These are phyloP conservation scores for Colletotrichum truncatum DNA, from an alignment of 2,329 filamentous ascomycete species.

Conservation along the genomic window DNA sequence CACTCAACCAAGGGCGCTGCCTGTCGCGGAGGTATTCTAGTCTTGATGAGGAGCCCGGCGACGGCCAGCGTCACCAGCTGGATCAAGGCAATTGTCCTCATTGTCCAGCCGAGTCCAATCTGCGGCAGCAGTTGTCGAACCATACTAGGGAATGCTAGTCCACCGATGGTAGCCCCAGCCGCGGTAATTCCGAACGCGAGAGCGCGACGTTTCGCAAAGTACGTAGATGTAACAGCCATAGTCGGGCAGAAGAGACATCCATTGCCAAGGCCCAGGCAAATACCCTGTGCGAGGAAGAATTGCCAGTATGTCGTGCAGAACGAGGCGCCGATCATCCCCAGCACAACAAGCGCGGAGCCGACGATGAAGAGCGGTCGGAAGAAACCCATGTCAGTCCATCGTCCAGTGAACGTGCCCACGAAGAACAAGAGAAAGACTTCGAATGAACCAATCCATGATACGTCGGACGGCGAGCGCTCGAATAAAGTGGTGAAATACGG, in stretches of 20 bases:
- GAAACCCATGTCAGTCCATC: constrained; percentile 62
- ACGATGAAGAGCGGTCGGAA: constrained; percentile 52
- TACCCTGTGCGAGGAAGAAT: constrained; percentile 62
- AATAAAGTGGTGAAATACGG: constrained; percentile 57
- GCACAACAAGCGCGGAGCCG: constrained; percentile 51
- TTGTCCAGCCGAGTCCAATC: constrained; percentile 68
- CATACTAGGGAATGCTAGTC: constrained; percentile 62
- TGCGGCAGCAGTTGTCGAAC: constrained; percentile 64
- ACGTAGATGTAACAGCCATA: constrained; percentile 72
- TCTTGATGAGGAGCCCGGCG: constrained; percentile 47
- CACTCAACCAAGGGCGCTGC: constrained; percentile 52
- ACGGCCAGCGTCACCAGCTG: constrained; percentile 52
- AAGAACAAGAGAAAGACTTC: constrained; percentile 65
- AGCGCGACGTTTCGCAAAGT: constrained; percentile 65
- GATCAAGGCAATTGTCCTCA: constrained; percentile 69
- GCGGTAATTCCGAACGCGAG: constrained; percentile 71
- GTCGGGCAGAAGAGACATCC: constrained; percentile 72
- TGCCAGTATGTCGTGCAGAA: constrained; percentile 61
- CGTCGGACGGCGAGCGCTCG: constrained; percentile 49
- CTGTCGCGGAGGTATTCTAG: constrained; percentile 51
- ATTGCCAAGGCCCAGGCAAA: constrained; percentile 64
- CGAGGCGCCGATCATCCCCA: constrained; percentile 58
- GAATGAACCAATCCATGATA: constrained; percentile 65
- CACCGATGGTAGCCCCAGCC: constrained; percentile 68
- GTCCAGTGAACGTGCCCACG: constrained; percentile 61